A percentile compares a stretch with the other conserved stretches of the same genome.
Conservation (phyloP, 805 yeast species). For the Candida vartiovaarae region DNA sequence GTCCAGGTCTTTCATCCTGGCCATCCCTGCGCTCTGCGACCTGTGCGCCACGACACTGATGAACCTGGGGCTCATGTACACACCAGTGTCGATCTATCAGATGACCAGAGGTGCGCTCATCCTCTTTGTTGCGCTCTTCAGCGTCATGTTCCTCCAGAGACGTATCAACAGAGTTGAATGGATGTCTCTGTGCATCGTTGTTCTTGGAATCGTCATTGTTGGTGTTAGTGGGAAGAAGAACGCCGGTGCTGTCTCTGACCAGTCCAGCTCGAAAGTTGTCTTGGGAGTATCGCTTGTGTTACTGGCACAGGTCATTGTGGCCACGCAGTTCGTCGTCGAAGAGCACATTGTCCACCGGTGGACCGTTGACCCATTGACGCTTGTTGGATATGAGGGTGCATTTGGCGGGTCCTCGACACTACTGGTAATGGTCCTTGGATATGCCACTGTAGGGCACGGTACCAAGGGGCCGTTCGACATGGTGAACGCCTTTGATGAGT, state of each 20-base stretch:
- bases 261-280: conserved; percentile 25
- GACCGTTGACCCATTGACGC: conserved; percentile 50
- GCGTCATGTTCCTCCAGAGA: conserved; percentile 53
- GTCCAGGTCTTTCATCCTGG: conserved; percentile 29
- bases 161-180: conserved; percentile 57
- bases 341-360: conserved; percentile 54
- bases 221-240: conserved; percentile 57
- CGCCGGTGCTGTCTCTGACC: conserved; percentile 2
- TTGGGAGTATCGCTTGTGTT: conserved; percentile 55
- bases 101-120: conserved; percentile 81
- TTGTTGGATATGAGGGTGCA: conserved; percentile 71
- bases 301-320: conserved; percentile 60
- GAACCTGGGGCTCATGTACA: conserved; percentile 66
- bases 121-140: conserved; percentile 65
- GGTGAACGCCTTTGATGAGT: conserved; percentile 40
- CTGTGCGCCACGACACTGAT: conserved; percentile 66
- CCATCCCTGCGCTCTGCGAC: conserved; percentile 68
- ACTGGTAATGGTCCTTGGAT: conserved; percentile 36
- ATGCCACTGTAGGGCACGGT: conserved; percentile 33
- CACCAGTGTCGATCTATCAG: conserved; percentile 76
- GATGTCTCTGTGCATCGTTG: conserved; percentile 56
- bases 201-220: conserved; percentile 63
- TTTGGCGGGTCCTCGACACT: conserved; percentile 49
- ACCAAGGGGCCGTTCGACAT: conserved; percentile 45
- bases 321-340: conserved; percentile 72